Conservation (phyloP, 495 filamentous ascomycete species). For the Astrocystis sublimbata region DNA sequence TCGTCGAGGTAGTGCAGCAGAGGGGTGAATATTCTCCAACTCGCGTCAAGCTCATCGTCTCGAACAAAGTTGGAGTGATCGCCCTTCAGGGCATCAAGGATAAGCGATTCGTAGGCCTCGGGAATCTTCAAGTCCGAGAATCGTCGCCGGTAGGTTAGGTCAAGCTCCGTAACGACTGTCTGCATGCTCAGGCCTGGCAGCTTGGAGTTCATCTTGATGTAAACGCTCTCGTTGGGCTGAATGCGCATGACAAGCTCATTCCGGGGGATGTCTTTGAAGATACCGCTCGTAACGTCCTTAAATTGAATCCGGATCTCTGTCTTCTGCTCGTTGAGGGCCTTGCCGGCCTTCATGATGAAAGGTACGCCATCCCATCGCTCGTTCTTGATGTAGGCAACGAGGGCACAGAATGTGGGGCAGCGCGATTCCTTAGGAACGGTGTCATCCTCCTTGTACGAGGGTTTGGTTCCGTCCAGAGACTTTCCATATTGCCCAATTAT, state of each 20-base stretch:
- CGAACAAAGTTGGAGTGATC: conserved; percentile 99
- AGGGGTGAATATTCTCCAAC: conserved; percentile 98
- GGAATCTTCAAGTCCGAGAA: conserved; percentile 99
- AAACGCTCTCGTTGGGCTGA: conserved; percentile 98
- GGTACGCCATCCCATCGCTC: conserved; percentile 99
- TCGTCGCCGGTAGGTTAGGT: conserved; percentile 95
- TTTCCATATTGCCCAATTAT: conserved; percentile 99
- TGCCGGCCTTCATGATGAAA: conserved; percentile 99
- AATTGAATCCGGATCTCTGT: conserved; percentile 99
- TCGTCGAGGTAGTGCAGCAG: conserved; percentile 97
- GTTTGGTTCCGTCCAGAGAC: conserved; percentile 95
- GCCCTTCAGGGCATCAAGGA: conserved; percentile 96
- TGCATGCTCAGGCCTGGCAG: conserved; percentile 98
- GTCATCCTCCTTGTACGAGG: conserved; percentile 97
- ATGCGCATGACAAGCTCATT: conserved; percentile 99
- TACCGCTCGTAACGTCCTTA: conserved; percentile 97
- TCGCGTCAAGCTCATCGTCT: conserved; percentile 97
- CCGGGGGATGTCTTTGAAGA: conserved; percentile 99
- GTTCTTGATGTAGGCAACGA: conserved; percentile 98
- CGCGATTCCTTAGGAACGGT: conserved; percentile 96
- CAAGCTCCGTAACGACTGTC: conserved; percentile 97
- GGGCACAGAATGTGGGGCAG: conserved; percentile 96
- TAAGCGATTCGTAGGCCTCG: conserved; percentile 97
- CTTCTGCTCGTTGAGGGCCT: conserved; percentile 99
- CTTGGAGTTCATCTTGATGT: conserved; percentile 99